Conservation (phyloP, 2,329 filamentous ascomycete genomes). For the Trichoderma citrinoviride region DNA sequence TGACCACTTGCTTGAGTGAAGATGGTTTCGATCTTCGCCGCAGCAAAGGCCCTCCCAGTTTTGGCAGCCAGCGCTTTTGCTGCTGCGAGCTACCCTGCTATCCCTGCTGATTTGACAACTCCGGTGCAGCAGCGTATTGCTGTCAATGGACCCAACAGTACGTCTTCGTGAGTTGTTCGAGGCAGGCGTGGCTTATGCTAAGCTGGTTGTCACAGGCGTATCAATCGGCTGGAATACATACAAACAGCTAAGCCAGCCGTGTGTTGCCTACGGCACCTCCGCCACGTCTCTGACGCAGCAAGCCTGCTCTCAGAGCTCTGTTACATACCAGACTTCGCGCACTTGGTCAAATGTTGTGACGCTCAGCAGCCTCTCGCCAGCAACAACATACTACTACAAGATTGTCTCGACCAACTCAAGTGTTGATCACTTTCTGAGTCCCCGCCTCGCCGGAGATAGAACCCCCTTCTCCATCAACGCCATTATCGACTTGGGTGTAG, state of each 20-base stretch:
- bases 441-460: constrained; percentile 51
- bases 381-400: constrained; percentile 60
- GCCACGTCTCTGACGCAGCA: constrained; percentile 37
- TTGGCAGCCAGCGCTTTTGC: constrained; percentile 12
- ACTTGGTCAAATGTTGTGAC: constrained; percentile 52
- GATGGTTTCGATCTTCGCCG: constrained; percentile 8
- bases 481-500: constrained; percentile 52
- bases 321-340: constrained; percentile 53
- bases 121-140: constrained; percentile 54
- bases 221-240: constrained; percentile 59
- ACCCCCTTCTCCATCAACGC: constrained; percentile 52
- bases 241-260: constrained; percentile 42
- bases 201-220: constrained; percentile 38
- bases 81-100: constrained; percentile 41
- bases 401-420: constrained; percentile 56
- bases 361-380: constrained; percentile 46
- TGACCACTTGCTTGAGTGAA: background rate
- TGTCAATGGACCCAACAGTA: constrained; percentile 48
- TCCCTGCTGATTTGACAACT: constrained; percentile 50
- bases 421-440: constrained; percentile 52
- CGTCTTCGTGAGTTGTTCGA: constrained; percentile 23
- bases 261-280: constrained; percentile 52
- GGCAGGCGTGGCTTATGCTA: background rate
- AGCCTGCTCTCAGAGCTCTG: constrained; percentile 46
- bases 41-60: constrained; percentile 12